Conservation (phyloP, 1,139 yeast species). For the Geotrichum fermentans region DNA sequence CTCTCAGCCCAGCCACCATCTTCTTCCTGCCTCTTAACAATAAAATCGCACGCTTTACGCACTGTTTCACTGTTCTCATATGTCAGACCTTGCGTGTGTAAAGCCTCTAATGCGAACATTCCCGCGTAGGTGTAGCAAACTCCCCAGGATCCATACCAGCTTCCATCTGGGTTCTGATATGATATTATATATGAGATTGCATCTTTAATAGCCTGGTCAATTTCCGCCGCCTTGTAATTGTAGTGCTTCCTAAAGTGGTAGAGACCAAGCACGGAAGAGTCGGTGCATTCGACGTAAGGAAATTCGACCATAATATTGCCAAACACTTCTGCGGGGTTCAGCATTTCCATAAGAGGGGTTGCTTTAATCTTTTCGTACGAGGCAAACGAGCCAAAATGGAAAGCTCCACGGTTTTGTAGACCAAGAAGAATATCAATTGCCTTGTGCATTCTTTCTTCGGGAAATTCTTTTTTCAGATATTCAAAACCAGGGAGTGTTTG, state of each 20-base stretch:
- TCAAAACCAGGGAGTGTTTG: constrained; percentile 56
- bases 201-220: constrained; percentile 59
- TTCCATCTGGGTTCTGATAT: constrained; percentile 73
- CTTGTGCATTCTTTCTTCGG: constrained; percentile 51
- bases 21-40: constrained; percentile 63
- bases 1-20: constrained; percentile 98
- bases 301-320: constrained; percentile 98
- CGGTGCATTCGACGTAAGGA: constrained; percentile 97
- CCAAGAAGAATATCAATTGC: constrained; percentile 68
- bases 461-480: constrained; percentile 48
- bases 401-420: constrained; percentile 71
- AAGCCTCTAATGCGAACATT: constrained; percentile 96
- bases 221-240: constrained; percentile 60
- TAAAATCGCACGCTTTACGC: constrained; percentile 75
- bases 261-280: constrained; percentile 85
- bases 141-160: constrained; percentile 99
- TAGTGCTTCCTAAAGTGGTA: constrained; percentile 65
- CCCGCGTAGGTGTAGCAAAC: constrained; percentile 93
- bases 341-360: constrained; percentile 62
- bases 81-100: constrained; percentile 59
- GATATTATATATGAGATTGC: constrained; percentile 69
- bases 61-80: constrained; percentile 63
- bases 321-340: constrained; percentile 97
- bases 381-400: constrained; percentile 88
- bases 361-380: constrained; percentile 86